Evolutionary conservation across 306 rosid genomes (phyloP).

Genomic region (Malus asiatica): DNA sequence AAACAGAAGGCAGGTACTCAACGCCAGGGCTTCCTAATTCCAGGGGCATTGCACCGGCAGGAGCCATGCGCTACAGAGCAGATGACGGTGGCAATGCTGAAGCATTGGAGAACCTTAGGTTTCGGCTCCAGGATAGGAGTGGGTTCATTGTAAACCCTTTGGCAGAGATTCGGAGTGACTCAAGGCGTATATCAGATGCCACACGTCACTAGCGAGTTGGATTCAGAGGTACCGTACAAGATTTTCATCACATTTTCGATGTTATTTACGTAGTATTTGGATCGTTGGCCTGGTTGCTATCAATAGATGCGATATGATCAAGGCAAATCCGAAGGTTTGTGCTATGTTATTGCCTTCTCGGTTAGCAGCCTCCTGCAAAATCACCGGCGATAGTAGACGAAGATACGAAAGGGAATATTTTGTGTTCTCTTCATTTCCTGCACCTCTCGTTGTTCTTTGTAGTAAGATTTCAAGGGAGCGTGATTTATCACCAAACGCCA

Average conservation of each 20-base stretch:
- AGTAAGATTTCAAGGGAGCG: conserved; percentile 5
- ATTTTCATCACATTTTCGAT: background rate
- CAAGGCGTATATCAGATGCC: conserved; percentile 26
- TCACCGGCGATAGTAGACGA: background rate
- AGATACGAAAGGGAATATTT: background rate
- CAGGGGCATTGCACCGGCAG: conserved; percentile 31
- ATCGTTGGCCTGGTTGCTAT: background rate
- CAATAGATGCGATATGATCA: background rate
- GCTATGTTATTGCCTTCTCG: conserved; percentile 9
- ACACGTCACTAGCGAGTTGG: conserved; percentile 21
- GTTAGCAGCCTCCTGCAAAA: background rate
- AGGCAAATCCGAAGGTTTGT: conserved; percentile 10
- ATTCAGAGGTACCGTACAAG: conserved; percentile 26
- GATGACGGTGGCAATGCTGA: conserved; percentile 35
- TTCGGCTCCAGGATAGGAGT: conserved; percentile 44
- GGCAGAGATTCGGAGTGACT: conserved; percentile 50
- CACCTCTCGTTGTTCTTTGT: conserved; percentile 16
- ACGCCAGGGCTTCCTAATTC: conserved; percentile 42
- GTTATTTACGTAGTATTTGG: background rate
- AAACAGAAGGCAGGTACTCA: conserved; percentile 48
- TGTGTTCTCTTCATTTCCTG: conserved; percentile 1
- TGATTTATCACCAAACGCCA: conserved; percentile 14
- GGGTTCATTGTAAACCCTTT: conserved; percentile 84
- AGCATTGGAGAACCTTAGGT: conserved; percentile 38
- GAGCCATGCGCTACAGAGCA: conserved; percentile 32